phyloP scores from a whole-genome alignment of 129 eudicot species.

The Escallonia rubra region DNA sequence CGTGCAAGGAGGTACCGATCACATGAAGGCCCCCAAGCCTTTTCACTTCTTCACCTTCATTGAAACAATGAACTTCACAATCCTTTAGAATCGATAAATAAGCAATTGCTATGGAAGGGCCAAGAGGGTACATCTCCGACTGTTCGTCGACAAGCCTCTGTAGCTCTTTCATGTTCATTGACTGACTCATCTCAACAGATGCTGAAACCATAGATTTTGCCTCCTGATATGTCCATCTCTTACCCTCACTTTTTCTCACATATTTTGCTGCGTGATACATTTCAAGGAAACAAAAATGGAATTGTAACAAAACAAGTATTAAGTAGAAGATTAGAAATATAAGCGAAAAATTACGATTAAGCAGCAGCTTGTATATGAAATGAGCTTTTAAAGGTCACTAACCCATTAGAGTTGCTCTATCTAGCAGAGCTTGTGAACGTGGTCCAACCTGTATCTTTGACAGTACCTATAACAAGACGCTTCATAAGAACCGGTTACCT shows the following conservation, averaged over 20 bases:
- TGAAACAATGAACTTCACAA: conserved; percentile 78
- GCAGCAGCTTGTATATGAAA: background rate
- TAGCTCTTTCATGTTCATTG: conserved; percentile 47
- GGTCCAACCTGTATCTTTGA: conserved; percentile 83
- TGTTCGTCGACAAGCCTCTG: conserved; percentile 72
- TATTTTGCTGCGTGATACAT: conserved; percentile 52
- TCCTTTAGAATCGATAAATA: conserved; percentile 74
- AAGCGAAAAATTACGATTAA: too few species aligned
- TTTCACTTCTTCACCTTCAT: conserved; percentile 92
- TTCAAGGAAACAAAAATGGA: background rate
- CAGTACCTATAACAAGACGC: conserved; percentile 44
- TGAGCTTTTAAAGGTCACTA: conserved; percentile 17
- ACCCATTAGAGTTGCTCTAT: conserved; percentile 84
- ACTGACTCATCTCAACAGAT: conserved; percentile 81
- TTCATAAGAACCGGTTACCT: conserved; percentile 4
- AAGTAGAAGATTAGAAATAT: background rate
- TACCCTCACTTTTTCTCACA: conserved; percentile 70
- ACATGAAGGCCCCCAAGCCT: conserved; percentile 97
- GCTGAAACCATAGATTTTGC: conserved; percentile 69
- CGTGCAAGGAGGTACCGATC: conserved; percentile 95
- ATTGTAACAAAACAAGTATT: background rate
- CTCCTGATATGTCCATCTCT: conserved; percentile 61
- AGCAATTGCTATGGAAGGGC: conserved; percentile 82
- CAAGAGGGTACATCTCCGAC: conserved; percentile 88
- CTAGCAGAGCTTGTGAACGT: conserved; percentile 73